Conservation (phyloP, 495 filamentous ascomycete genomes). For the Xylaria flabelliformis region DNA sequence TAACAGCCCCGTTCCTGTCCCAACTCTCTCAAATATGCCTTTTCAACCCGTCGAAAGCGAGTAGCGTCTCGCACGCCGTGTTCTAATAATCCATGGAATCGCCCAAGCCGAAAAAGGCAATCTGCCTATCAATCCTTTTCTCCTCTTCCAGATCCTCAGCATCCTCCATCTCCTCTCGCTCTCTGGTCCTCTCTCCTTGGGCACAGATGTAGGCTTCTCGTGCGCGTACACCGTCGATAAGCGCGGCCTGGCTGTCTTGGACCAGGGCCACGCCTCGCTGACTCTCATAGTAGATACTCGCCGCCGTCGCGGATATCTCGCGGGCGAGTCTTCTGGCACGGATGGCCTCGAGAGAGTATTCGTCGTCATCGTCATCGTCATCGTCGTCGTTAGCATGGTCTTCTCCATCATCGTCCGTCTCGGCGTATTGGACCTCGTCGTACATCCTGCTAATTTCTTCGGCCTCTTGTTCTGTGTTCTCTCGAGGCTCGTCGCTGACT, state of each 20-base stretch:
- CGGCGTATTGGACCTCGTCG: not conserved
- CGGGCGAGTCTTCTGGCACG: not conserved
- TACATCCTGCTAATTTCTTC: not conserved
- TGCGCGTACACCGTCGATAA: conserved; percentile 12
- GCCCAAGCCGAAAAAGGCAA: not conserved
- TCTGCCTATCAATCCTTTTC: not conserved
- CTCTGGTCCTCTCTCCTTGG: not conserved
- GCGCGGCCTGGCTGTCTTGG: not conserved
- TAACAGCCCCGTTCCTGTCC: not conserved
- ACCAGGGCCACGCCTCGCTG: not conserved
- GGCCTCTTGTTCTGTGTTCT: not conserved
- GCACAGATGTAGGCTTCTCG: not conserved
- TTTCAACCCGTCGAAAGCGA: not conserved
- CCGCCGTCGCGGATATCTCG: not conserved
- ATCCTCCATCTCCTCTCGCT: not conserved
- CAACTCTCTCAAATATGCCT: not conserved
- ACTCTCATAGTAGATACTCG: not conserved
- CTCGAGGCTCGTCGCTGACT: not conserved
- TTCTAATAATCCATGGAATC: not conserved
- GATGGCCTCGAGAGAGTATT: not conserved
- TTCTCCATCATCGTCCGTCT: not conserved
- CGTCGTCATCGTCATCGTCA: not conserved
- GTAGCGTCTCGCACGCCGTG: not conserved
- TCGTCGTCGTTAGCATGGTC: not conserved
- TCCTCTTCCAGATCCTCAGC: not conserved